Evolutionary conservation across 1,284 basidiomycete genomes (phyloP), one percentile per base, ranked within the genome.

Genomic region (Coriolopsis trogii): DNA sequence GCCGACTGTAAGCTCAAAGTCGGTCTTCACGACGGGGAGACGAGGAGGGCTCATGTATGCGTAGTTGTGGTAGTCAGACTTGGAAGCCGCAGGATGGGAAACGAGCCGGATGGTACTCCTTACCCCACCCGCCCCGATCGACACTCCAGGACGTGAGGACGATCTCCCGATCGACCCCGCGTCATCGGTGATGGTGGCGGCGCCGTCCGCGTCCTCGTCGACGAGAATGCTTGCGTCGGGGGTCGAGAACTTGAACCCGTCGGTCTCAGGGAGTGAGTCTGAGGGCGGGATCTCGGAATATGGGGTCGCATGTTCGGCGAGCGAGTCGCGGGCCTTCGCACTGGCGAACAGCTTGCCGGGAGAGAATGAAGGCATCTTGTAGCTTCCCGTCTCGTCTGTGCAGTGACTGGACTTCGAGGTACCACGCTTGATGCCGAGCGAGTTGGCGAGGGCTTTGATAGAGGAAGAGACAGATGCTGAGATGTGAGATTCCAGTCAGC

Each of bases 391-490:
- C 40, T 47, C 53, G 30, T 55, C 53, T 26, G 59, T 48, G 3
- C 38, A 20, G 29, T 39, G 23, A 33, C 46, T 54, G 7, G 67
- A 66, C 62, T 73, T 72, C 37, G 67, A 66, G 25, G 72, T 60
- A 36, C 70, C 67, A 34, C 82, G 81, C 64, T 82, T 86, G 57
- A 88, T 74, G 26, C 86, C 85, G 28, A 90, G 71, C 8, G 88
- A 88, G 43, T 71, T 82, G 21, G 86, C 87, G 37, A 91, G 70
- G 0, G 85, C 81, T 66, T 77, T 85, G 55, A 90, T 77, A 28
- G 87, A 89, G 1, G 85, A 87, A 30, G 75, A 73, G 16, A 88
- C 78, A 10, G 80, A 75, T 15, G 73, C 83, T 81, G 66, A 34
- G 13, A 21, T 10, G 39, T 41, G 6, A 46, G 34, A 16, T 9